Base-by-base conservation (phyloP, 2,329 filamentous ascomycete genomes). In the Polychaeton citri region DNA sequence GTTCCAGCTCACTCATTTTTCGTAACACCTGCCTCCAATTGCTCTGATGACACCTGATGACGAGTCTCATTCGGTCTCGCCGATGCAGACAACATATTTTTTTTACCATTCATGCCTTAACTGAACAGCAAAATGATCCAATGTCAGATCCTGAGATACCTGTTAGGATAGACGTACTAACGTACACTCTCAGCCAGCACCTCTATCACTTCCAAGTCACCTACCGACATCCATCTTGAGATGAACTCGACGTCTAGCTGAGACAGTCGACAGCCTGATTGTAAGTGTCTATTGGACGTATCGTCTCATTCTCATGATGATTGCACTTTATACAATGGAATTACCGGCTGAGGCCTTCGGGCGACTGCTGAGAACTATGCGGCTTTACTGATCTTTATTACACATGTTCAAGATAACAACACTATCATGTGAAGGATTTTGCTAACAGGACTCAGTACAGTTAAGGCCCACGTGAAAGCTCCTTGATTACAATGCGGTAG, bases 261-360 rank as follows among this genome's bases (percentile, higher is more conserved):
- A 33, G n/a, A 17, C 3, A 12, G 12, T 12, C 12, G 31, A 33
- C 31, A n/a, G 13, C 31, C 12, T 15, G 19, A n/a, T n/a, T 13
- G 19, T 12, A 17, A n/a, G 17, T 13, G n/a, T 12, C 12, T 18
- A 33, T 33, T 12, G 31, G 31, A 28, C 32, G 15, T 10, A 34
- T 20, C 5, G 4, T 30, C 6, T 34, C 30, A 20, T 31, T 21
- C 34, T 20, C 24, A 42, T 42, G 46, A 49, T 49, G 48, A 50
- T 44, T 40, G 45, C 38, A 74, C 79, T 84, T 79, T 80, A 71
- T 70, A 66, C 55, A 90, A 38, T 43, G 42, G 42, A 44, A 79
- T 92, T 92, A 92, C 84, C 84, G 84, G 77, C 84, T 76, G 81
- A 92, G 72, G 70, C 66, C 66, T 64, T 45, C 57, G 65, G 60